Evolutionary conservation across 2,329 filamentous ascomycete species (phyloP), one percentile per base, ranked within the genome.

Genomic region (Verruconis gallopava): DNA sequence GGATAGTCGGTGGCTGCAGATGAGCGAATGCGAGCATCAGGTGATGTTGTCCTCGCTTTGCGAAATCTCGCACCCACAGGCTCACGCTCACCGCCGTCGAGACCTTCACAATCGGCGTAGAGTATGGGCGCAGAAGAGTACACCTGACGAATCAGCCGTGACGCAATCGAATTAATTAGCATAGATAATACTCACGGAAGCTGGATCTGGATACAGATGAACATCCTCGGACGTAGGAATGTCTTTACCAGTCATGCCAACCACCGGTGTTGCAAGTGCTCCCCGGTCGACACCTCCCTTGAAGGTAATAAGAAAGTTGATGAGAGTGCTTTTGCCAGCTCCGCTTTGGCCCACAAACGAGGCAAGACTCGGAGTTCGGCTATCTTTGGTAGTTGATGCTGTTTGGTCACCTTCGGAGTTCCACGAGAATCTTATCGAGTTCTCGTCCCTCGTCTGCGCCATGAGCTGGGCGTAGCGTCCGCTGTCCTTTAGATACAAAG

Each of bases 81-180:
- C 9, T 53, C 51, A 15, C 53, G 55, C 47, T 71, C 68, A 6
- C 69, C 69, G 21, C 68, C 69, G 15, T 66, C 60, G 5, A 72
- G 58, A 0, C 69, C 69, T 55, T 73, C 69, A 45, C 68, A 72
- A 46, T 73, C 69, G 17, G 69, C 67, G 40, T 64, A 65, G 3
- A 73, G 55, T 15, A 72, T 56, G 0, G 68, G 69, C 5, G 57
- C 48, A 3, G 55, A 54, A 9, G 56, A 55, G 12, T 30, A 30
- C 9, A 30, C 25, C 25, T 30, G 25, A 30, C n/a, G 25, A 30
- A 30, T 30, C n/a, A 30, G 25, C 25, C 25, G 25, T n/a, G n/a
- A n/a, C 25, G 25, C n/a, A 9, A 30, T 30, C 25, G n/a, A 30
- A 30, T n/a, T n/a, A n/a, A n/a, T n/a, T 30, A 30, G 6, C 25